A percentile compares a stretch with the other conserved stretches of the same genome.
phyloP scores from a whole-genome alignment of 495 filamentous ascomycete genomes.

The Trichoderma asperelloides region DNA sequence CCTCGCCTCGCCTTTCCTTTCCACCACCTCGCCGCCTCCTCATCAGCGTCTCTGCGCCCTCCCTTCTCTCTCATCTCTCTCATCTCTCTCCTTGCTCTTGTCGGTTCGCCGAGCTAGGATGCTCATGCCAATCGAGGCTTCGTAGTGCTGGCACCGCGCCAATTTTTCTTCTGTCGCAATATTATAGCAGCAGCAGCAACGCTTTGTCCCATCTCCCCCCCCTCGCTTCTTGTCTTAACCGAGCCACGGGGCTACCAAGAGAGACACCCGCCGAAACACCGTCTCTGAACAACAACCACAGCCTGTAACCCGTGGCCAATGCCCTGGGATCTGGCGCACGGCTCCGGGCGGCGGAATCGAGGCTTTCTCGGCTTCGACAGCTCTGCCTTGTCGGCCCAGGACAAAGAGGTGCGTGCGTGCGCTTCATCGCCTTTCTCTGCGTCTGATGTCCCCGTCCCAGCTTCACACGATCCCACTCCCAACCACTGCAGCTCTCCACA shows the following conservation, averaged over 20 bases:
- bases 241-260: neutral
- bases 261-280: neutral
- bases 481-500: too few relatives aligned
- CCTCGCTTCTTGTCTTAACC: neutral
- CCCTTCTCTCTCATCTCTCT: neutral
- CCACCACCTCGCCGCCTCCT: neutral
- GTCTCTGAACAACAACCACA: neutral
- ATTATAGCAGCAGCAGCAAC: neutral
- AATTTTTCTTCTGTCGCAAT: neutral
- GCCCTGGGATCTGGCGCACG: neutral
- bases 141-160: neutral
- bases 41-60: neutral
- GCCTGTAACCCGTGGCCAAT: neutral
- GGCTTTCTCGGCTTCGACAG: slow-evolving; percentile 10
- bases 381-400: slow-evolving; percentile 6
- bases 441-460: neutral
- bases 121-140: neutral
- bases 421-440: neutral
- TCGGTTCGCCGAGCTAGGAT: neutral
- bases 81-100: neutral
- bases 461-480: too few relatives aligned
- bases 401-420: slow-evolving; percentile 2
- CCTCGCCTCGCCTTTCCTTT: neutral
- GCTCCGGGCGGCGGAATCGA: slow-evolving; percentile 5
- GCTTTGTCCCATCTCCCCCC: neutral